A percentile compares a stretch with the other conserved stretches of the same genome.
phyloP scores from a whole-genome alignment of 139 green algal species.

The Astrephomene gubernaculifera region DNA sequence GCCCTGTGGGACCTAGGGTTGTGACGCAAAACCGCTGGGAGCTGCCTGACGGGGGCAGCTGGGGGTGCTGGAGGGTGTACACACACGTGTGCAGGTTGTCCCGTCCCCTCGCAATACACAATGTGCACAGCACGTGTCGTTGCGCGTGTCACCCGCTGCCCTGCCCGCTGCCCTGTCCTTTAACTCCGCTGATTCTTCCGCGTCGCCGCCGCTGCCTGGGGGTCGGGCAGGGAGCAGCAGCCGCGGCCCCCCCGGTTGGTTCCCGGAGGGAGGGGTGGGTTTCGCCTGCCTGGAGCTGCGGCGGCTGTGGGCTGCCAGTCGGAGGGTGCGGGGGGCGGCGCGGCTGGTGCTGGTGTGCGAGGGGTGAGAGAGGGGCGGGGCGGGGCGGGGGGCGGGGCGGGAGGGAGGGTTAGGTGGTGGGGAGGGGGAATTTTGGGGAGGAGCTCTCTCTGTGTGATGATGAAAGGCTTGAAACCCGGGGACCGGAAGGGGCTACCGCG shows the following conservation, averaged over 20 bases:
- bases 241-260: no score
- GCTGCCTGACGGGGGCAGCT: neutral
- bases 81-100: neutral
- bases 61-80: neutral
- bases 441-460: neutral
- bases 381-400: neutral
- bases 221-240: no score
- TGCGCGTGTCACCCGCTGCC: neutral
- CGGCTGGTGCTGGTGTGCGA: slow-evolving; percentile 16
- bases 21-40: neutral
- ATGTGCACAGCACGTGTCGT: neutral
- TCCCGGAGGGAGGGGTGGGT: no score
- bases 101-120: neutral
- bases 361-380: neutral
- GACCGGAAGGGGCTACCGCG: neutral
- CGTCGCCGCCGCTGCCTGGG: no score
- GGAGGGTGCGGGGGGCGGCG: slow-evolving; percentile 30
- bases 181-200: no score
- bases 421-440: neutral
- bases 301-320: slow-evolving; percentile 16
- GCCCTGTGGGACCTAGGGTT: neutral
- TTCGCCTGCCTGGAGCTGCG: slow-evolving; percentile 1
- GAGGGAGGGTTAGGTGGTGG: neutral
- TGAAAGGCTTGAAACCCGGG: neutral
- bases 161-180: neutral